Evolutionary conservation across 768 basidiomycete species (phyloP).

Genomic region (Coprinopsis marcescibilis): DNA sequence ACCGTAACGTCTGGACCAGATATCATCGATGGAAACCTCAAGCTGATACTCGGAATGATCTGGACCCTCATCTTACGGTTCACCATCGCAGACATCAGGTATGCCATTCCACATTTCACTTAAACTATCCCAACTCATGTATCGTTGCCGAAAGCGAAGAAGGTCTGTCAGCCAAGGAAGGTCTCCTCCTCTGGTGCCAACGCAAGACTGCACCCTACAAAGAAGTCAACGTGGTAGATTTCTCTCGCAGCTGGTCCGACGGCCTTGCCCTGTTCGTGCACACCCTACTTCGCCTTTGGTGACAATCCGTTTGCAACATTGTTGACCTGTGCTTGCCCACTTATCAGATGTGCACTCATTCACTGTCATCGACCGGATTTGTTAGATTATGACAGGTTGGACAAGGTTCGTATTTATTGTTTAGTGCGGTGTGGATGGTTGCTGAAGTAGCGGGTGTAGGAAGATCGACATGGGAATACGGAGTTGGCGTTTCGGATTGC

Average conservation of each 20-base stretch:
- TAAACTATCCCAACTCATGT: constrained; percentile 6
- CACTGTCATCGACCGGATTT: constrained; percentile 97
- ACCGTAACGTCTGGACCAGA: constrained; percentile 42
- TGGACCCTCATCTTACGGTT: constrained; percentile 98
- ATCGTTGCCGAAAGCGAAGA: constrained; percentile 64
- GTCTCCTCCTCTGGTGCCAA: constrained; percentile 96
- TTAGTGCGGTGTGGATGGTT: neutral
- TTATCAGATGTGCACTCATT: constrained; percentile 95
- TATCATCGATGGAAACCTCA: constrained; percentile 97
- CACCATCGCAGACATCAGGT: constrained; percentile 98
- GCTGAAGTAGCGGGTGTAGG: constrained; percentile 30
- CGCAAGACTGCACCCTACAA: constrained; percentile 89
- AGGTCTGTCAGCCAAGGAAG: constrained; percentile 97
- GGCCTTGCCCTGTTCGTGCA: constrained; percentile 85
- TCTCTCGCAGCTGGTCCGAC: constrained; percentile 89
- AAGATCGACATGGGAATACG: constrained; percentile 78
- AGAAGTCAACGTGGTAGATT: constrained; percentile 92
- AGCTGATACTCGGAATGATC: constrained; percentile 98
- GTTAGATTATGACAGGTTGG: constrained; percentile 78
- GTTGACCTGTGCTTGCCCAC: constrained; percentile 1
- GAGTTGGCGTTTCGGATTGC: constrained; percentile 84
- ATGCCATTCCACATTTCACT: constrained; percentile 22
- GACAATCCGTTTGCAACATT: constrained; percentile 7
- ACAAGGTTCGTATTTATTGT: constrained; percentile 53
- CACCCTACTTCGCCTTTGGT: constrained; percentile 7